A percentile compares a stretch with the other conserved stretches of the same genome.
phyloP scores from a whole-genome alignment of 768 basidiomycete species.

The Xerocomellus amylosporus region DNA sequence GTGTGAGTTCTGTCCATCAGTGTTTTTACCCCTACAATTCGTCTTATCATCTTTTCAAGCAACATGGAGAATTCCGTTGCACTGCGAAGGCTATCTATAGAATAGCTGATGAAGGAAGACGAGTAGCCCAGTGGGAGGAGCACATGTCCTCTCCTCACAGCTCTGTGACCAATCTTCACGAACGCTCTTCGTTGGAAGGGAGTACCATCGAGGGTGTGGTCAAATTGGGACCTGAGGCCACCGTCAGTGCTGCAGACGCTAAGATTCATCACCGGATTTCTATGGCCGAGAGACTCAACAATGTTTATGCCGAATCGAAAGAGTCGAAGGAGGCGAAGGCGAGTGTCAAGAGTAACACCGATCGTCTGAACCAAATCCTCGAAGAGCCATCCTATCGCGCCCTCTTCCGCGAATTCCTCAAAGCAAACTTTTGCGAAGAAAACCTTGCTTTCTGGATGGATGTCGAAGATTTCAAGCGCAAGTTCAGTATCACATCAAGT shows the following conservation, averaged over 20 bases:
- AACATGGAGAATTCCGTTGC: slow-evolving; percentile 94
- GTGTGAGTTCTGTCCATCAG: slow-evolving; percentile 43
- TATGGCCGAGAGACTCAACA: slow-evolving; percentile 69
- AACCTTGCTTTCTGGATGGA: slow-evolving; percentile 98
- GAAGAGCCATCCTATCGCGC: slow-evolving; percentile 87
- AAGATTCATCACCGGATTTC: slow-evolving; percentile 80
- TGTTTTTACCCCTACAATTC: not conserved
- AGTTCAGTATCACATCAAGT: slow-evolving; percentile 93
- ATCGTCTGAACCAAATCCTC: slow-evolving; percentile 86
- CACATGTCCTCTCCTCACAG: slow-evolving; percentile 54
- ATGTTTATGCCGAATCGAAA: slow-evolving; percentile 44
- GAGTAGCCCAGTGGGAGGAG: slow-evolving; percentile 81
- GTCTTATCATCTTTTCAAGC: slow-evolving; percentile 42
- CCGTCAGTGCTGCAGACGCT: slow-evolving; percentile 41
- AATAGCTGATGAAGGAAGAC: slow-evolving; percentile 88
- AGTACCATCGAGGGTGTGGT: slow-evolving; percentile 22
- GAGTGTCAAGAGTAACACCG: slow-evolving; percentile 85
- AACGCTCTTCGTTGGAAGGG: slow-evolving; percentile 60
- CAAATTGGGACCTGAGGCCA: slow-evolving; percentile 26
- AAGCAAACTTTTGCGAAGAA: slow-evolving; percentile 96
- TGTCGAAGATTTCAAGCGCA: slow-evolving; percentile 93
- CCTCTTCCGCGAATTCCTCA: slow-evolving; percentile 92
- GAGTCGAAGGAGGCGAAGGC: slow-evolving; percentile 46
- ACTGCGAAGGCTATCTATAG: slow-evolving; percentile 94
- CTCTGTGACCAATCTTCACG: slow-evolving; percentile 61